Evolutionary conservation across 2,329 filamentous ascomycete species (phyloP), one percentile per base, ranked within the genome.

Genomic region (Trichoderma lentiforme): DNA sequence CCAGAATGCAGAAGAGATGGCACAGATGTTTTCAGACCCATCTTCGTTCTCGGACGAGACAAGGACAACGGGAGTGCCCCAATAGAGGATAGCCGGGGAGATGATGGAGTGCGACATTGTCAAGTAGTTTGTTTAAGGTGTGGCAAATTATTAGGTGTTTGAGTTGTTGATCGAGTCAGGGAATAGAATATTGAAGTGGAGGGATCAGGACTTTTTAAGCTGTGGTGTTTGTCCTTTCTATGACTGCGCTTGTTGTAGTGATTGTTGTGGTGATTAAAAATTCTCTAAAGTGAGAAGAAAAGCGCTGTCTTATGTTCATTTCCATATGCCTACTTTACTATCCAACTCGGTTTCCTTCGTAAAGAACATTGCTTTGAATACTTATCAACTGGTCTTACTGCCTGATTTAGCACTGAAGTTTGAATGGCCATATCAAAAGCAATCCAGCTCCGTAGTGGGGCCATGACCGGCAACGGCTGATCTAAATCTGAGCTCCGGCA

Each of bases 1-100:
- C 83, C 83, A 86, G 76, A 79, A 85, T 24, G 81, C 82, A 6
- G 83, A 84, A 18, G 83, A 85, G 71, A 84, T 84, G 9, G 83
- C 80, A 8, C 76, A 78, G 61, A 85, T 80, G 73, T 85, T 85
- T 73, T 74, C 74, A 4, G 80, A 81, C 6, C 78, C 79, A 71
- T 85, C 83, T 74, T 80, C 78, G 72, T 85, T 85, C 58, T 78
- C 76, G 12, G 80, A 80, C 4, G 81, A 78, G 64, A 84, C 77
- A 14, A 84, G 75, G 15, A 82, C 79, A 30, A 83, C 81, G 0
- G 82, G 81, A 2, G 81, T 83, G 57, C 82, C 81, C 80, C 80
- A 83, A 76, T 83, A 83, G 36, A 83, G 74, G 56, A 83, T 83
- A 18, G 81, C 80, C 1, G 82, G 82, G 7, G 79, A 79, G 61